These are phyloP conservation scores for Betula pendula DNA, from an alignment of 306 rosid genomes.

Conservation along the genomic window DNA sequence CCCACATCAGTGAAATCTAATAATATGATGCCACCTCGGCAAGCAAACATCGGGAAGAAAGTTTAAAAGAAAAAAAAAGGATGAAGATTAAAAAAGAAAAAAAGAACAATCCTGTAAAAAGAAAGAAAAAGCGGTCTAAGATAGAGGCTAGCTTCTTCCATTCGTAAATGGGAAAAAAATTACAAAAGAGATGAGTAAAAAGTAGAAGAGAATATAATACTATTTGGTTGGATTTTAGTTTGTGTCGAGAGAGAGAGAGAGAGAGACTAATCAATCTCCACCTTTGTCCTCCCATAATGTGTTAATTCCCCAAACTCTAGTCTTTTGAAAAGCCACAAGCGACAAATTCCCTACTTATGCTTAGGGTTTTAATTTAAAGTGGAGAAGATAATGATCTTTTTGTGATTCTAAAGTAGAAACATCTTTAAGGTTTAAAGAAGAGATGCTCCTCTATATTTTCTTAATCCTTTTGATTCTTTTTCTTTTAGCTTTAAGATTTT, in stretches of 20 bases:
- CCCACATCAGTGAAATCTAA: not conserved
- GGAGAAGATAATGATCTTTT: slow-evolving; percentile 73
- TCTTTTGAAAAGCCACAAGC: slow-evolving; percentile 69
- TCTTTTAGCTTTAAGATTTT: slow-evolving; percentile 22
- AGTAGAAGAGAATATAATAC: slow-evolving; percentile 32
- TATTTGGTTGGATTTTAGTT: slow-evolving; percentile 24
- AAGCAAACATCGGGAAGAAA: slow-evolving; percentile 26
- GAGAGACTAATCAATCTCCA: slow-evolving; percentile 37
- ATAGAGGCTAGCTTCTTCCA: slow-evolving; percentile 43
- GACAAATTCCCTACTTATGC: slow-evolving; percentile 88
- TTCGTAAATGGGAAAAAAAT: slow-evolving; percentile 39
- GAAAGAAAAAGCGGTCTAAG: slow-evolving; percentile 37
- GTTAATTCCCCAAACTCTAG: slow-evolving; percentile 45
- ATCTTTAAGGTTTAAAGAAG: slow-evolving; percentile 76
- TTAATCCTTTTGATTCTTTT: slow-evolving; percentile 36
- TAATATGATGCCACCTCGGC: slow-evolving; percentile 26
- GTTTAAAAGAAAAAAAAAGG: slow-evolving; percentile 13
- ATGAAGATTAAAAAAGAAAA: slow-evolving; percentile 13
- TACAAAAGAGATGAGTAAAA: slow-evolving; percentile 31
- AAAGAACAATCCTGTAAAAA: slow-evolving; percentile 19
- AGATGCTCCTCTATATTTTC: slow-evolving; percentile 69
- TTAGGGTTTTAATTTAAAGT: slow-evolving; percentile 61
- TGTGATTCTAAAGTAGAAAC: slow-evolving; percentile 83
- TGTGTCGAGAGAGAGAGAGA: slow-evolving; percentile 23
- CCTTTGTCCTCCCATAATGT: slow-evolving; percentile 41